Conservation (phyloP, 2,329 filamentous ascomycete genomes). For the Leptographium procerum region DNA sequence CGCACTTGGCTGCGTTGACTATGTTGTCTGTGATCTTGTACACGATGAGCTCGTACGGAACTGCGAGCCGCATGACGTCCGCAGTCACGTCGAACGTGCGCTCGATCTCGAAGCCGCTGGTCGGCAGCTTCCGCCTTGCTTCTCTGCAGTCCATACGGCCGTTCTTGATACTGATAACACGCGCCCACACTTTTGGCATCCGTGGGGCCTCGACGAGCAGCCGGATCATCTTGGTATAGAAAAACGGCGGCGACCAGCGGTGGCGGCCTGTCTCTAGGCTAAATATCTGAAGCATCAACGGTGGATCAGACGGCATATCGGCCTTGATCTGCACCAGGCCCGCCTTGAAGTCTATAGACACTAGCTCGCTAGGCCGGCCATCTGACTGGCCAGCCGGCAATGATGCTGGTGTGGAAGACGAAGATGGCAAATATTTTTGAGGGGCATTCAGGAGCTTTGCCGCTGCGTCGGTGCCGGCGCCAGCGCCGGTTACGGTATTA, state of each 20-base stretch:
- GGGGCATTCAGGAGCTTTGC: neutral
- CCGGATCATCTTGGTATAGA: constrained; percentile 66
- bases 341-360: constrained; percentile 73
- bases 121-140: constrained; percentile 36
- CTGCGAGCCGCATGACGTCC: constrained; percentile 75
- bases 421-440: neutral
- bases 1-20: constrained; percentile 73
- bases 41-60: constrained; percentile 85
- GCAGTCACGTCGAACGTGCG: constrained; percentile 73
- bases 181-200: constrained; percentile 73
- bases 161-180: constrained; percentile 73
- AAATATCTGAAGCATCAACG: constrained; percentile 81
- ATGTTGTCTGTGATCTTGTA: constrained; percentile 90
- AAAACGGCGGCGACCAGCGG: constrained; percentile 75
- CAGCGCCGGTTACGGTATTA: too few species aligned
- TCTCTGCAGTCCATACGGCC: constrained; percentile 72
- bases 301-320: constrained; percentile 78
- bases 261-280: constrained; percentile 73
- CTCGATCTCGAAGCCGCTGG: constrained; percentile 52
- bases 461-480: neutral
- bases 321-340: constrained; percentile 79
- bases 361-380: constrained; percentile 42
- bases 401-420: neutral
- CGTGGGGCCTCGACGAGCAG: constrained; percentile 80
- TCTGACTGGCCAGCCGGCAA: neutral